phyloP scores from a whole-genome alignment of 2,329 filamentous ascomycete genomes.

The Alternaria burnsii region DNA sequence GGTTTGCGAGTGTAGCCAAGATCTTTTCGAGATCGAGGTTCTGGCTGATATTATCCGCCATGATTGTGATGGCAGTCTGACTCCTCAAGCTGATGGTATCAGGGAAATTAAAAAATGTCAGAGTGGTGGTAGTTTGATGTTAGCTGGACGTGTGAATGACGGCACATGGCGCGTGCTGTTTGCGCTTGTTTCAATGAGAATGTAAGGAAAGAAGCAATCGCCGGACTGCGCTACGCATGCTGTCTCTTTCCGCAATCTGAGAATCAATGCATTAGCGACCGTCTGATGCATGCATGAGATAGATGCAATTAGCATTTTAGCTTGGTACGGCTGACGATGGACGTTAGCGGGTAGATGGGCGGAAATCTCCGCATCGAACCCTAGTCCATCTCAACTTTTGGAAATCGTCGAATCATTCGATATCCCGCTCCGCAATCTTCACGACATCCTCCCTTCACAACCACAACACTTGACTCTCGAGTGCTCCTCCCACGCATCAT shows the following conservation, averaged over 20 bases:
- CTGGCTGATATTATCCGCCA: constrained; percentile 40
- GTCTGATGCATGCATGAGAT: background rate
- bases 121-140: background rate
- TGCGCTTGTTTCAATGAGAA: constrained; percentile 17
- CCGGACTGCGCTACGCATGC: background rate
- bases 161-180: constrained; percentile 23
- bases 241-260: background rate
- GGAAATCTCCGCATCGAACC: constrained; percentile 43
- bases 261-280: background rate
- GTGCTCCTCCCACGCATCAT: constrained; percentile 38
- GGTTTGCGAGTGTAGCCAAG: constrained; percentile 44
- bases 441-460: constrained; percentile 23
- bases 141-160: background rate
- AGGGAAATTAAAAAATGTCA: background rate
- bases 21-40: constrained; percentile 48
- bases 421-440: constrained; percentile 31
- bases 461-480: constrained; percentile 12
- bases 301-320: background rate
- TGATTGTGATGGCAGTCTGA: constrained; percentile 19
- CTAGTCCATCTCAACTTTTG: constrained; percentile 44
- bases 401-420: constrained; percentile 40
- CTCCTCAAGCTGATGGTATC: background rate
- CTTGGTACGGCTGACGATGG: constrained; percentile 13
- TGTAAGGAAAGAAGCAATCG: constrained; percentile 10
- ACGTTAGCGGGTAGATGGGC: constrained; percentile 21